Conservation (phyloP, 805 yeast genomes). For the Huiozyma naganishii region DNA sequence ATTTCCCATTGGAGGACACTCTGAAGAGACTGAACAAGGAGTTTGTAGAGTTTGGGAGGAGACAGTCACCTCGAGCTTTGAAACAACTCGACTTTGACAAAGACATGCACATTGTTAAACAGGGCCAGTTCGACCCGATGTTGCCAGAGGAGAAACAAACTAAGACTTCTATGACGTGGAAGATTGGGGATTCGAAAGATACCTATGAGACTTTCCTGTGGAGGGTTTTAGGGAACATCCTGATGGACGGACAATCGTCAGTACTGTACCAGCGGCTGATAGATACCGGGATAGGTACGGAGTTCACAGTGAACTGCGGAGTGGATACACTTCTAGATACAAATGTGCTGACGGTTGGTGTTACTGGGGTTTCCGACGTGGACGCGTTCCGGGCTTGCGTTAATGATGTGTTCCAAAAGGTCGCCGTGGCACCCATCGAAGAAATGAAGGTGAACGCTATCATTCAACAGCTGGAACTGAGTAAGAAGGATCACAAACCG, state of each 20-base stretch:
- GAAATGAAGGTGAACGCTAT: slow-evolving; percentile 66
- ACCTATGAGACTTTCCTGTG: slow-evolving; percentile 61
- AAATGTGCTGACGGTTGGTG: slow-evolving; percentile 73
- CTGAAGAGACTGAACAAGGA: slow-evolving; percentile 44
- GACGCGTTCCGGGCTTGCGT: slow-evolving; percentile 31
- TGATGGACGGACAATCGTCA: slow-evolving; percentile 87
- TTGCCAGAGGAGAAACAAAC: slow-evolving; percentile 55
- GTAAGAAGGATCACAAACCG: slow-evolving; percentile 77
- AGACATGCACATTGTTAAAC: slow-evolving; percentile 1
- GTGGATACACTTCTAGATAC: slow-evolving; percentile 70
- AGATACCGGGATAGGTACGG: slow-evolving; percentile 76
- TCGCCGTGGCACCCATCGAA: slow-evolving; percentile 38
- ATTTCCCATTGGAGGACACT: slow-evolving; percentile 52
- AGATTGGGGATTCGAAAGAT: slow-evolving; percentile 62
- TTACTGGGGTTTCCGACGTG: slow-evolving; percentile 59
- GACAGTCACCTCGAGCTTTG: slow-evolving; percentile 40
- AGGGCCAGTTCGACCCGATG: slow-evolving; percentile 81
- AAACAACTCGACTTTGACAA: slow-evolving; percentile 13
- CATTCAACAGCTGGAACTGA: slow-evolving; percentile 75
- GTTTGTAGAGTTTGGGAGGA: slow-evolving; percentile 43
- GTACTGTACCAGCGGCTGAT: slow-evolving; percentile 80
- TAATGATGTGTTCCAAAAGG: slow-evolving; percentile 33
- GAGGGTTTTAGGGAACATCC: slow-evolving; percentile 56
- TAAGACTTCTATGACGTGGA: slow-evolving; percentile 83
- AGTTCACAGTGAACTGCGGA: slow-evolving; percentile 81